Percentiles rank a stretch among this genome's conserved stretches.
Evolutionary conservation across 805 yeast genomes (phyloP).

Genomic region (Candida vaughaniae): DNA sequence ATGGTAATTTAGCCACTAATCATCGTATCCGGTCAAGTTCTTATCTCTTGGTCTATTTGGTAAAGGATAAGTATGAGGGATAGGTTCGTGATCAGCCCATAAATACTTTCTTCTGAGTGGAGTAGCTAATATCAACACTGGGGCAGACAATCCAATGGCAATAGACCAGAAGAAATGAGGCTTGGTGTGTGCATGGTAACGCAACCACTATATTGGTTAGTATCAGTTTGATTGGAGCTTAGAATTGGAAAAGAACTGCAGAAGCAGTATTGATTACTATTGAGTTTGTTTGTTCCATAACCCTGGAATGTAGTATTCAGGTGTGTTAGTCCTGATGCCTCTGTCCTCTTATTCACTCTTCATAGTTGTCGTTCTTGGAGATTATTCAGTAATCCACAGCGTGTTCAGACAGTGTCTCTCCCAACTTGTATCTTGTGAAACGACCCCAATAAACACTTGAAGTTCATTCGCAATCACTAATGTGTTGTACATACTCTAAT

Average conservation of each 20-base stretch:
- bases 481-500: slow-evolving; percentile 53
- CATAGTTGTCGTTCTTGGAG: no score
- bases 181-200: slow-evolving; percentile 72
- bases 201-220: slow-evolving; percentile 54
- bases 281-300: no score
- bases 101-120: slow-evolving; percentile 70
- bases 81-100: slow-evolving; percentile 62
- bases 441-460: no score
- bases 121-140: slow-evolving; percentile 58
- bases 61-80: slow-evolving; percentile 61
- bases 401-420: no score
- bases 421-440: no score
- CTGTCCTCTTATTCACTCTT: neutral
- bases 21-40: slow-evolving; percentile 55
- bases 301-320: no score
- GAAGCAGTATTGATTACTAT: neutral
- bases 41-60: slow-evolving; percentile 55
- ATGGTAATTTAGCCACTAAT: no score
- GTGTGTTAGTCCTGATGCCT: no score
- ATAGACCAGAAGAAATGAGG: slow-evolving; percentile 73
- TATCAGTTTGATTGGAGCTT: slow-evolving; percentile 6
- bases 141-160: slow-evolving; percentile 65
- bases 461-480: no score
- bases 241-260: neutral
- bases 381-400: no score